phyloP scores from a whole-genome alignment of 768 basidiomycete genomes.

The Trametes cubensis region DNA sequence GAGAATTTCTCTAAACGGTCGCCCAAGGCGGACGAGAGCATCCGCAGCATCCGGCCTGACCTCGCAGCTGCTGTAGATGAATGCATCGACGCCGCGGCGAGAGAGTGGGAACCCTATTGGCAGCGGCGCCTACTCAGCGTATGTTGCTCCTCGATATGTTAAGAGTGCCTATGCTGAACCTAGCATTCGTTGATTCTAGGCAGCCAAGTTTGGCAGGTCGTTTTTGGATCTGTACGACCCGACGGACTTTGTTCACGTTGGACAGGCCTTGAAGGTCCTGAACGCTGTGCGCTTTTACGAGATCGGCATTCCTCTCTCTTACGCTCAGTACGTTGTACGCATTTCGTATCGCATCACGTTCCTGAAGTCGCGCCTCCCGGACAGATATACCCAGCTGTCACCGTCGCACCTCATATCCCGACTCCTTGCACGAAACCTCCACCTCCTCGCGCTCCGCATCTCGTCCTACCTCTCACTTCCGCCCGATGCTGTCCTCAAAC shows the following conservation, averaged over 20 bases:
- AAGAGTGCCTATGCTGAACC: background rate
- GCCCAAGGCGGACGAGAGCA: constrained; percentile 91
- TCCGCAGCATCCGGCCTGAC: constrained; percentile 85
- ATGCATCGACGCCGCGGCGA: constrained; percentile 91
- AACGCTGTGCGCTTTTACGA: constrained; percentile 92
- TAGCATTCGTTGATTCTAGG: constrained; percentile 46
- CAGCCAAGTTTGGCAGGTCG: constrained; percentile 95
- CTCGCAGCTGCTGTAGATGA: constrained; percentile 86
- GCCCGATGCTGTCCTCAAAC: constrained; percentile 85
- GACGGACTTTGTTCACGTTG: constrained; percentile 90
- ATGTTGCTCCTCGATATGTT: background rate
- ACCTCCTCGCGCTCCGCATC: constrained; percentile 90
- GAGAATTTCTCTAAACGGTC: constrained; percentile 82
- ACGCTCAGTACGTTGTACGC: constrained; percentile 69
- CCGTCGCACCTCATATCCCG: constrained; percentile 81
- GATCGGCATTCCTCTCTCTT: constrained; percentile 91
- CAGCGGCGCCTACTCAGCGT: constrained; percentile 86
- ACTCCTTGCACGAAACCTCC: constrained; percentile 83
- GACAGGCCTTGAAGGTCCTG: constrained; percentile 88
- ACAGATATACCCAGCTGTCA: constrained; percentile 80
- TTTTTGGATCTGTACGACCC: constrained; percentile 94
- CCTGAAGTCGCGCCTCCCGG: constrained; percentile 1
- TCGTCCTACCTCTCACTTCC: constrained; percentile 82
- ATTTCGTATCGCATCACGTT: background rate
- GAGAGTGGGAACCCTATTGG: constrained; percentile 90